A percentile compares a stretch with the other conserved stretches of the same genome.
These are phyloP conservation scores for Lepidopterella palustris DNA, from an alignment of 495 filamentous ascomycete genomes.

Conservation along the genomic window DNA sequence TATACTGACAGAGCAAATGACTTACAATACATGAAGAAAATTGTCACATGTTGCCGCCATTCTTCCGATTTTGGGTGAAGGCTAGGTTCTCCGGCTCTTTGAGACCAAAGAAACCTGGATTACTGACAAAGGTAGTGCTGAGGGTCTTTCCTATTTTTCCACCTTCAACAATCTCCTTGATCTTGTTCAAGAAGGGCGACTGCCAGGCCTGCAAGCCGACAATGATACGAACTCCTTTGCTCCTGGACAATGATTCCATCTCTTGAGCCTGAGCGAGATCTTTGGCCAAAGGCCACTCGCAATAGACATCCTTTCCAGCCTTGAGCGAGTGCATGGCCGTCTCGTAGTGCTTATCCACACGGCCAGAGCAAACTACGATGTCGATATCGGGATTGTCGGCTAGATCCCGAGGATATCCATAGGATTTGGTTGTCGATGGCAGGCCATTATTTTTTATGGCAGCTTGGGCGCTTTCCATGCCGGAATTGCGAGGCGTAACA, in stretches of 20 bases:
- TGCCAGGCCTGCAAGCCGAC: conserved; percentile 48
- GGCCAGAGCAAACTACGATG: conserved; percentile 49
- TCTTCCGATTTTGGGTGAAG: conserved; percentile 42
- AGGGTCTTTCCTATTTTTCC: conserved; percentile 50
- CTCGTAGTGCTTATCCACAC: conserved; percentile 49
- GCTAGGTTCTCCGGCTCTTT: conserved; percentile 32
- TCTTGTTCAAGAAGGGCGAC: conserved; percentile 39
- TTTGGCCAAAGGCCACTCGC: conserved; percentile 50
- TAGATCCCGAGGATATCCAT: conserved; percentile 47
- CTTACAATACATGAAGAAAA: conserved; percentile 47
- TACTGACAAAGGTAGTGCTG: conserved; percentile 44
- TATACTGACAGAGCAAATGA: background rate
- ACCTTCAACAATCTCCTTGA: conserved; percentile 43
- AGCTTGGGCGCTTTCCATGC: conserved; percentile 41
- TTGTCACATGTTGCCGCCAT: conserved; percentile 49
- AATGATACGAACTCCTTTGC: conserved; percentile 39
- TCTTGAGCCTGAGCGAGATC: conserved; percentile 36
- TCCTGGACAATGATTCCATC: conserved; percentile 37
- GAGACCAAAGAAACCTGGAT: conserved; percentile 33
- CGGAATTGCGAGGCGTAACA: conserved; percentile 54
- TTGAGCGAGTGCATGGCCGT: conserved; percentile 43
- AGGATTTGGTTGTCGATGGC: conserved; percentile 42
- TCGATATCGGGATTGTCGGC: conserved; percentile 52
- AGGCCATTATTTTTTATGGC: conserved; percentile 47
- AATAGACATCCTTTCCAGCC: conserved; percentile 51